phyloP scores from a whole-genome alignment of 768 basidiomycete genomes.

The Daedaleopsis nitida region DNA sequence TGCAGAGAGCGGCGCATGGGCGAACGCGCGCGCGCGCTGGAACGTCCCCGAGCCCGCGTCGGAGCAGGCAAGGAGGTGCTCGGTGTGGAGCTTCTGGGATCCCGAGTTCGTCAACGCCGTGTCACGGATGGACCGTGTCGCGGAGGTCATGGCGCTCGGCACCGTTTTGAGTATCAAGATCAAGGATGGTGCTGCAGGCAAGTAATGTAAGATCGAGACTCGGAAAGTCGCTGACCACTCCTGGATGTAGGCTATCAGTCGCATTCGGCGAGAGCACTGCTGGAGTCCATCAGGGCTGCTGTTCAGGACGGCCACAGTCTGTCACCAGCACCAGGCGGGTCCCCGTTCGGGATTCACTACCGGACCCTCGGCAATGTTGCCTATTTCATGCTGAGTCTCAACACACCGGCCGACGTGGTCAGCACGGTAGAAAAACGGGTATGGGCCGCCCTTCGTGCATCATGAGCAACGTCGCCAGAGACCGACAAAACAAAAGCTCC shows the following conservation, averaged over 20 bases:
- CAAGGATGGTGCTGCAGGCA: slow-evolving; percentile 57
- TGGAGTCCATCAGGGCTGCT: slow-evolving; percentile 51
- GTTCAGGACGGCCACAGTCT: slow-evolving; percentile 25
- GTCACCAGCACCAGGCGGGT: slow-evolving; percentile 52
- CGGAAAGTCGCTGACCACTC: background rate
- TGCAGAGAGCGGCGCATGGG: slow-evolving; percentile 55
- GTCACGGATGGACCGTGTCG: slow-evolving; percentile 57
- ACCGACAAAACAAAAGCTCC: background rate
- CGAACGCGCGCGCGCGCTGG: slow-evolving; percentile 64
- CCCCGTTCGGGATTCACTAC: slow-evolving; percentile 73
- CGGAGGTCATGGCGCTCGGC: slow-evolving; percentile 85
- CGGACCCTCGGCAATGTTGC: slow-evolving; percentile 88
- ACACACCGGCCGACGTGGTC: slow-evolving; percentile 57
- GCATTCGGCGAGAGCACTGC: slow-evolving; percentile 62
- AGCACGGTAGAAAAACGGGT: slow-evolving; percentile 67
- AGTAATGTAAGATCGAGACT: slow-evolving; percentile 14
- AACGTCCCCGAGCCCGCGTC: slow-evolving; percentile 17
- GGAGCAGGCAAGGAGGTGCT: slow-evolving; percentile 19
- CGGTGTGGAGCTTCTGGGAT: slow-evolving; percentile 89
- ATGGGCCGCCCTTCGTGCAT: slow-evolving; percentile 2
- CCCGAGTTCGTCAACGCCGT: slow-evolving; percentile 65
- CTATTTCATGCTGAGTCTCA: slow-evolving; percentile 92
- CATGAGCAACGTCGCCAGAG: too few relatives aligned
- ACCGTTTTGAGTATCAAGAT: slow-evolving; percentile 83
- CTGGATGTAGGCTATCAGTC: slow-evolving; percentile 48